These are phyloP conservation scores for Didymella lethalis DNA, from an alignment of 2,329 filamentous ascomycete species.

Conservation along the genomic window DNA sequence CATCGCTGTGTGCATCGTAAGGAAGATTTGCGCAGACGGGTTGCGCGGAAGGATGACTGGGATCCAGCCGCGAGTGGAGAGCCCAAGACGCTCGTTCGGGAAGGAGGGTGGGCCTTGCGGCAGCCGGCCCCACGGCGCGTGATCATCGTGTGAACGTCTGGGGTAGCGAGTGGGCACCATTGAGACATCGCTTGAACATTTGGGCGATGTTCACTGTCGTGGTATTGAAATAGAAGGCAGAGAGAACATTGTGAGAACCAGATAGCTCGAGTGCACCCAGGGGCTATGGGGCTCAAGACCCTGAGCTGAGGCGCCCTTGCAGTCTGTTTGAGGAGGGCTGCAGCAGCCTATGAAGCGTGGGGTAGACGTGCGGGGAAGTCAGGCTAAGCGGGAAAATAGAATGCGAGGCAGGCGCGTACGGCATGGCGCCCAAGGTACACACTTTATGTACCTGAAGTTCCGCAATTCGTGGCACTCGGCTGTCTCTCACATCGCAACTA, in stretches of 20 bases:
- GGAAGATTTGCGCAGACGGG: background rate
- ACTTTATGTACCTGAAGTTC: slow-evolving; percentile 34
- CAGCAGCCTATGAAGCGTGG: slow-evolving; percentile 14
- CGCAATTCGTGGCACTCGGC: slow-evolving; percentile 27
- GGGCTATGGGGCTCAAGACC: slow-evolving; percentile 1
- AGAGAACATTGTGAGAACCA: no score
- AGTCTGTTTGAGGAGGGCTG: slow-evolving; percentile 8
- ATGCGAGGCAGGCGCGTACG: slow-evolving; percentile 27
- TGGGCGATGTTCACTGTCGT: background rate
- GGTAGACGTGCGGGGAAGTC: slow-evolving; percentile 38
- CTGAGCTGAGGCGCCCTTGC: slow-evolving; percentile 16
- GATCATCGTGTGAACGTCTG: slow-evolving; percentile 21
- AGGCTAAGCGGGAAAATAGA: slow-evolving; percentile 33
- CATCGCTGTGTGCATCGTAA: background rate
- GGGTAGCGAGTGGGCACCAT: slow-evolving; percentile 9
- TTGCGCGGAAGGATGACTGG: background rate
- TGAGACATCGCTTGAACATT: background rate
- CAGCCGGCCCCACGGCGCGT: slow-evolving; percentile 18
- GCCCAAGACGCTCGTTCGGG: slow-evolving; percentile 7
- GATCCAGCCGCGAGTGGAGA: background rate
- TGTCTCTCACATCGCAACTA: slow-evolving; percentile 25
- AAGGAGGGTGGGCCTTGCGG: slow-evolving; percentile 17
- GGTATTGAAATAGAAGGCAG: no score
- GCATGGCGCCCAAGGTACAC: slow-evolving; percentile 31
- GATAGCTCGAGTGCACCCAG: background rate